Base-by-base conservation (phyloP, 192 early-diverging fungal species). In the Coemansia nantahalensis region DNA sequence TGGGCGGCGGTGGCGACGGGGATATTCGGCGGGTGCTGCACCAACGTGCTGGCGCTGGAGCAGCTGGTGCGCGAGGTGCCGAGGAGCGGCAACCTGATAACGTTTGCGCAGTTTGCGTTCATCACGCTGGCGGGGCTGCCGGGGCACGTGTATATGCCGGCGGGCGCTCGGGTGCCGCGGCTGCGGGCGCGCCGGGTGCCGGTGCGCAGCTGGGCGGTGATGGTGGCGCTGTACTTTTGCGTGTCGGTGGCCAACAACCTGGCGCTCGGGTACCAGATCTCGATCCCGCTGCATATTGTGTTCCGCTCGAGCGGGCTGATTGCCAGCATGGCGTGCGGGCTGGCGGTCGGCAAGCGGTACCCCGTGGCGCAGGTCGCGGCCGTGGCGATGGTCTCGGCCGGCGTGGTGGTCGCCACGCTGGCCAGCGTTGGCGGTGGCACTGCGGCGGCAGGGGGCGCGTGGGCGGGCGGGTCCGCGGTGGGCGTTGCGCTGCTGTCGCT, bases 231-330 rank as follows among this genome's bases (percentile, higher is more conserved):
- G 58, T 93, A 90, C 51, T 91, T 89, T 55, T 63, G 68, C 5
- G 86, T 87, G 8, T 91, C 90, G 1, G 79, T 90, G 5, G 63
- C 92, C 44, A 93, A 93, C 56, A 95, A 95, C 59, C 63, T 83
- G 59, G 85, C 91, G 0, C 74, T 93, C 9, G 87, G 84, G 5
- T 92, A 81, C 61, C 71, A 79, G 24, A 89, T 95, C 30, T 83
- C 91, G 17, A 86, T 95, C 31, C 93, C 93, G 13, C 42, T 95
- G 45, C 91, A 95, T 62, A 95, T 95, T 42, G 87, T 95, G 28
- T 95, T 95, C 59, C 75, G 93, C 19, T 89, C 86, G 8, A 87
- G 86, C 23, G 84, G 87, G 10, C 65, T 95, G 19, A 82, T 95
- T 45, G 83, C 90, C 26, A 89, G 85, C 58, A 92, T 95, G 93